Evolutionary conservation across 2,329 filamentous ascomycete species (phyloP).

Genomic region (Ascochyta pisi): DNA sequence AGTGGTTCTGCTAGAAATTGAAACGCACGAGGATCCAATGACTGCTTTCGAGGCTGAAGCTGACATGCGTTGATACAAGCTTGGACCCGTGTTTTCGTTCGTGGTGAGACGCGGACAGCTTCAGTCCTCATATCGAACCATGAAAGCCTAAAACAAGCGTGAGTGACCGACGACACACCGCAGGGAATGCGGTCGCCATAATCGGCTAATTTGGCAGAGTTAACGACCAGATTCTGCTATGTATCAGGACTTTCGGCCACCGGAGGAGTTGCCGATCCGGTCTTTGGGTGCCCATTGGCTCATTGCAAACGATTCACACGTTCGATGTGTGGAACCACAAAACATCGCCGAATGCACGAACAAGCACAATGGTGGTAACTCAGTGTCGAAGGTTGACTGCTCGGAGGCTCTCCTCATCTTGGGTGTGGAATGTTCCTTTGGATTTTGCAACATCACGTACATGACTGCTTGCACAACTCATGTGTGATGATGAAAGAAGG

Average conservation of each 20-base stretch:
- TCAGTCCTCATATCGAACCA: neutral
- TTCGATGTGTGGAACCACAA: neutral
- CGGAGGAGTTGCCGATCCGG: neutral
- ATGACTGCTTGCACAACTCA: no score
- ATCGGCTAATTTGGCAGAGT: neutral
- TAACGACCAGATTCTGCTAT: neutral
- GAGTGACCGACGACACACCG: neutral
- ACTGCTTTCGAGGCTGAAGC: neutral
- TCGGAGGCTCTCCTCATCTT: no score
- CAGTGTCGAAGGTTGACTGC: no score
- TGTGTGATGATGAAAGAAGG: neutral
- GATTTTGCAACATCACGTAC: no score
- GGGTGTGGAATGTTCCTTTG: no score
- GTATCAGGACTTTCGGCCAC: neutral
- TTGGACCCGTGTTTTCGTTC: neutral
- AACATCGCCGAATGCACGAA: no score
- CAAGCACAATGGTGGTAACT: no score
- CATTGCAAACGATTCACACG: neutral
- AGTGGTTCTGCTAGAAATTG: neutral
- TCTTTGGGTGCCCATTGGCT: neutral
- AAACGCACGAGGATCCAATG: neutral
- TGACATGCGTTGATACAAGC: slow-evolving; percentile 10
- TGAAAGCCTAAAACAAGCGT: neutral
- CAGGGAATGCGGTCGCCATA: neutral
- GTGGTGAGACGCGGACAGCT: slow-evolving; percentile 12